Base-by-base conservation (phyloP, 371 early-diverging fungal genomes). In the Mortierella sp. region DNA sequence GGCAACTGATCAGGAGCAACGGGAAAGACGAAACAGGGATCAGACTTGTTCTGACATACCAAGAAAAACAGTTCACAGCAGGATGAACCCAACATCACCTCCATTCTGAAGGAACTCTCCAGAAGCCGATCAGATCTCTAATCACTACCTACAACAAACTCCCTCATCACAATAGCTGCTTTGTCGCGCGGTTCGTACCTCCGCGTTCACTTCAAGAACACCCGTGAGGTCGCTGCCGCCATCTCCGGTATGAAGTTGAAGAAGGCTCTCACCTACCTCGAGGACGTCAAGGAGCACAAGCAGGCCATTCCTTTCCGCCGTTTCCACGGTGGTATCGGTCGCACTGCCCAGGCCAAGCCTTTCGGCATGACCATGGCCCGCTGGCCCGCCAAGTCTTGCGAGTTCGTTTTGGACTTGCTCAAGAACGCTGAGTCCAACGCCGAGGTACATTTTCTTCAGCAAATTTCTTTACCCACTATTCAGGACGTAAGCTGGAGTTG, bases 301-400 rank as follows among this genome's bases (percentile, higher is more conserved):
- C 98, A 97, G 92, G 96, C 96, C 90, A 95, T 99, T 82, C 99
- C 99, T 76, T 98, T 99, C 97, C 95, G 98, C 80, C 95, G 98
- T 88, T 99, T 97, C 95, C 93, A 96, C 92, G 97, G 99, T 82
- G 99, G 99, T 92, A 96, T 98, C 83, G 99, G 99, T 85, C 98
- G 99, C 84, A 96, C 97, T 82, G 96, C 98, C 72, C 99, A 99
- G 94, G 99, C 97, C 88, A 99, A 98, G 94, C 96, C 94, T 77
- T 97, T 96, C 92, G 95, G 95, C 81, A 94, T 95, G 79, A 95
- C 98, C 84, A 96, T 96, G 92, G 99, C 96, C 89, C 98, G 99
- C 92, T 99, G 99, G 99, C 99, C 99, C 92, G 96, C 92, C 89
- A 99, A 99, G 97, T 95, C 95, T 86, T 96, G 94, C 92, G 95